A percentile compares a stretch with the other conserved stretches of the same genome.
Evolutionary conservation across 2,329 filamentous ascomycete species (phyloP).

Genomic region (Aureobasidium mangrovei): DNA sequence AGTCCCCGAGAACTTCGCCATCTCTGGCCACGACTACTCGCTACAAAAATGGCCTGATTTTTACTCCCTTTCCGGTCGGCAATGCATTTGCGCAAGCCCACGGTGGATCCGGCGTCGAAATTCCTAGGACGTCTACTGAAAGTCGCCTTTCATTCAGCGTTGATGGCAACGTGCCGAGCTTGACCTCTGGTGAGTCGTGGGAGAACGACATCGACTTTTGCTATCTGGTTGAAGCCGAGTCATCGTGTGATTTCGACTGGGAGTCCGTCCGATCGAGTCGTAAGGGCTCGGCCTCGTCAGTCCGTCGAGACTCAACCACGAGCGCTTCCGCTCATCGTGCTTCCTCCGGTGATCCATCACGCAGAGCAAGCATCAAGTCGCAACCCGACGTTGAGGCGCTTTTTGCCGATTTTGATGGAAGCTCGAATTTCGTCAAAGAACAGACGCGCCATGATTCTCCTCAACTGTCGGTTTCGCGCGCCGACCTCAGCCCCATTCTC

Average conservation of each 20-base stretch:
- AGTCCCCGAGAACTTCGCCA: neutral
- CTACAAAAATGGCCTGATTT: neutral
- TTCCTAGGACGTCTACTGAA: constrained; percentile 5
- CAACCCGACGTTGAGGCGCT: constrained; percentile 3
- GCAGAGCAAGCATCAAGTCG: constrained; percentile 6
- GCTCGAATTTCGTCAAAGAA: constrained; percentile 1
- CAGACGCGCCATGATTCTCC: constrained; percentile 7
- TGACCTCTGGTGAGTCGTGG: constrained; percentile 41
- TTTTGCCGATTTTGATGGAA: constrained; percentile 13
- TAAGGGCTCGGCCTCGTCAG: constrained; percentile 10
- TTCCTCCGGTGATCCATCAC: neutral
- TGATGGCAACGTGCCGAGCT: constrained; percentile 15
- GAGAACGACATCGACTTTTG: constrained; percentile 56
- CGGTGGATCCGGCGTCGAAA: neutral
- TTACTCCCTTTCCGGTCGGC: constrained; percentile 6
- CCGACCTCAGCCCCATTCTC: constrained; percentile 3
- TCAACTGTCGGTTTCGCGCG: constrained; percentile 1
- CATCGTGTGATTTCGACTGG: constrained; percentile 54
- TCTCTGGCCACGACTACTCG: neutral
- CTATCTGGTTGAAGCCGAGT: constrained; percentile 53
- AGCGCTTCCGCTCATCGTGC: neutral
- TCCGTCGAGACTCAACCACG: constrained; percentile 13
- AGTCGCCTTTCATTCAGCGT: constrained; percentile 8
- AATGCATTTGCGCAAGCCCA: constrained; percentile 12
- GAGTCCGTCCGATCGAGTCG: constrained; percentile 21